Conservation (phyloP, 495 filamentous ascomycete genomes). For the Annulohypoxylon moriforme region DNA sequence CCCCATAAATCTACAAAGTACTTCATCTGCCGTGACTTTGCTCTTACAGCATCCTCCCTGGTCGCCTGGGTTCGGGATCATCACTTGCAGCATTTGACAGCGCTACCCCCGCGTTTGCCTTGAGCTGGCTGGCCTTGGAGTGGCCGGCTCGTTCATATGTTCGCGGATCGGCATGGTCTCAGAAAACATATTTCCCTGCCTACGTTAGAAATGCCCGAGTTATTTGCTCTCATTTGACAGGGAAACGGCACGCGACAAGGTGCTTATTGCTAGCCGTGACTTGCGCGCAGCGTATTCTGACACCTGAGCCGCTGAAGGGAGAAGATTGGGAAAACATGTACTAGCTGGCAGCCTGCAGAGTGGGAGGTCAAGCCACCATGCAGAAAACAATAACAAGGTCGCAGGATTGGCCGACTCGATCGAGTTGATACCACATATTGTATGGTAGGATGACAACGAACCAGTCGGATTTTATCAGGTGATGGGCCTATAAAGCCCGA, state of each 20-base stretch:
- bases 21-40: conserved; percentile 37
- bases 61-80: conserved; percentile 41
- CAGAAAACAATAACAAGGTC: conserved; percentile 22
- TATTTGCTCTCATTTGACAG: conserved; percentile 29
- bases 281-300: conserved; percentile 36
- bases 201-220: conserved; percentile 35
- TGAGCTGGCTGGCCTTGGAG: conserved; percentile 19
- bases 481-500: conserved; percentile 24
- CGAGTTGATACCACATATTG: conserved; percentile 28
- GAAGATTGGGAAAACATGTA: conserved; percentile 25
- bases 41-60: conserved; percentile 23
- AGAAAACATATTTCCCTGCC: conserved; percentile 23
- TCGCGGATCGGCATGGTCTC: conserved; percentile 36
- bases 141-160: conserved; percentile 29
- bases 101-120: conserved; percentile 42
- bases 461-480: conserved; percentile 40
- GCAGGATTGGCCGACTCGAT: conserved; percentile 32
- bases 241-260: conserved; percentile 40
- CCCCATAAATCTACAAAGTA: conserved; percentile 12
- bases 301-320: conserved; percentile 30
- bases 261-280: conserved; percentile 36
- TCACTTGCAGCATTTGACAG: conserved; percentile 46
- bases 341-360: conserved; percentile 30
- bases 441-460: conserved; percentile 24
- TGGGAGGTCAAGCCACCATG: conserved; percentile 19